These are phyloP conservation scores for Fragaria vesca DNA, from an alignment of 306 rosid genomes.

Conservation along the genomic window DNA sequence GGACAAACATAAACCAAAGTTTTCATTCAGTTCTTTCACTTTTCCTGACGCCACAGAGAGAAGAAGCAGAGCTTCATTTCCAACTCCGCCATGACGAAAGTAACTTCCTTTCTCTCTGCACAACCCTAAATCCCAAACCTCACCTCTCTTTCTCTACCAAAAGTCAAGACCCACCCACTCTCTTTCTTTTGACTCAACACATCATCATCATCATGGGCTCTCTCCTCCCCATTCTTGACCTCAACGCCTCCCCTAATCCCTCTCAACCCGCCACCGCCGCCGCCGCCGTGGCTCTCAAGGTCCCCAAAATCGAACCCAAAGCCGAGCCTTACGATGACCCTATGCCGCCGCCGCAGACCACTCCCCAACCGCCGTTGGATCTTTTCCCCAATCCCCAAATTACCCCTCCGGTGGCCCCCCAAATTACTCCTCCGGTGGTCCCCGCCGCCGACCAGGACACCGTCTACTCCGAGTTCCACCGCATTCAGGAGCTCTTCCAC, in stretches of 20 bases:
- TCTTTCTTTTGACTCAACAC: neutral
- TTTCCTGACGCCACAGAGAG: neutral
- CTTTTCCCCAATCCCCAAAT: conserved; percentile 21
- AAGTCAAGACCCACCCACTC: neutral
- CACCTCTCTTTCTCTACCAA: neutral
- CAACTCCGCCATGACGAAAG: conserved; percentile 37
- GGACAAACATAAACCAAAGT: too few species aligned
- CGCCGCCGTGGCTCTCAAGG: conserved; percentile 14
- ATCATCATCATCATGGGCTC: conserved; percentile 44
- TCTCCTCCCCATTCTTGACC: conserved; percentile 48
- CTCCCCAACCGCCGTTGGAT: conserved; percentile 12
- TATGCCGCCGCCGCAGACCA: conserved; percentile 16
- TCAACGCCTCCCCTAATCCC: conserved; percentile 42
- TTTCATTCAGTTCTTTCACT: neutral
- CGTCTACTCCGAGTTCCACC: conserved; percentile 51
- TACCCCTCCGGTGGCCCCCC: conserved; percentile 16
- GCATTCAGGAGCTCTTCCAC: conserved; percentile 57
- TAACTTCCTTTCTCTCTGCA: conserved; percentile 7
- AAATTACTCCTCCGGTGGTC: conserved; percentile 16
- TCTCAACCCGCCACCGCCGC: conserved; percentile 31
- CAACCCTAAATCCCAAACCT: conserved; percentile 32
- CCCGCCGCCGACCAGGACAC: conserved; percentile 30
- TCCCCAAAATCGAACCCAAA: conserved; percentile 68
- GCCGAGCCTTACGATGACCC: conserved; percentile 64
- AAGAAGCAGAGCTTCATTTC: neutral